A percentile compares a stretch with the other conserved stretches of the same genome.
These are phyloP conservation scores for Fusarium pseudograminearum DNA, from an alignment of 2,329 filamentous ascomycete genomes.

Conservation along the genomic window DNA sequence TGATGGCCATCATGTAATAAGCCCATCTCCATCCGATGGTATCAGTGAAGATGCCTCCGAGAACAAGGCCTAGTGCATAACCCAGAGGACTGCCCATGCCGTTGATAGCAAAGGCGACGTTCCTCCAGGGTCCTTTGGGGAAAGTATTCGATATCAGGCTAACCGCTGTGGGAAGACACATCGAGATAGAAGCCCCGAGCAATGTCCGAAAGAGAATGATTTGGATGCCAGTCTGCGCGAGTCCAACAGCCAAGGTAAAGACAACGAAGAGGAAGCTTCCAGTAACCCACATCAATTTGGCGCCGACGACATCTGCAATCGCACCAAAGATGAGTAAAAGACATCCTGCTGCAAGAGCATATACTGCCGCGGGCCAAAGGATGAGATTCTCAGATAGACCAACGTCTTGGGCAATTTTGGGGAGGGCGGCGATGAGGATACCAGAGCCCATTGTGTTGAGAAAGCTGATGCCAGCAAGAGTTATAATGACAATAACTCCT, in stretches of 20 bases:
- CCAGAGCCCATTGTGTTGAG: slow-evolving; percentile 46
- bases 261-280: slow-evolving; percentile 51
- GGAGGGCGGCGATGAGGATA: slow-evolving; percentile 41
- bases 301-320: slow-evolving; percentile 54
- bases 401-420: slow-evolving; percentile 38
- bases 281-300: slow-evolving; percentile 51
- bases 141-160: slow-evolving; percentile 55
- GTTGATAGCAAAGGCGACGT: slow-evolving; percentile 58
- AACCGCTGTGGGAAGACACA: slow-evolving; percentile 55
- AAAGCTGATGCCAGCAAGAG: slow-evolving; percentile 38
- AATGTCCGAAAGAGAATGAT: slow-evolving; percentile 54
- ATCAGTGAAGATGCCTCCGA: slow-evolving; percentile 63
- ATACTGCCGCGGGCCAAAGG: slow-evolving; percentile 42
- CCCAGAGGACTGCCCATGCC: slow-evolving; percentile 61
- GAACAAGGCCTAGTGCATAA: slow-evolving; percentile 62
- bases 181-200: slow-evolving; percentile 53
- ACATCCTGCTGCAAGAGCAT: slow-evolving; percentile 36
- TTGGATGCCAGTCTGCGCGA: slow-evolving; percentile 52
- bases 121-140: slow-evolving; percentile 52
- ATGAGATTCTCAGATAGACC: slow-evolving; percentile 37
- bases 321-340: slow-evolving; percentile 54
- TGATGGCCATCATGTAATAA: slow-evolving; percentile 56
- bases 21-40: slow-evolving; percentile 61
- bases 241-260: slow-evolving; percentile 52
- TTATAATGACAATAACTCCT: slow-evolving; percentile 26